These are phyloP conservation scores for Venturia aucupariae DNA, from an alignment of 2,329 filamentous ascomycete genomes.

Conservation along the genomic window DNA sequence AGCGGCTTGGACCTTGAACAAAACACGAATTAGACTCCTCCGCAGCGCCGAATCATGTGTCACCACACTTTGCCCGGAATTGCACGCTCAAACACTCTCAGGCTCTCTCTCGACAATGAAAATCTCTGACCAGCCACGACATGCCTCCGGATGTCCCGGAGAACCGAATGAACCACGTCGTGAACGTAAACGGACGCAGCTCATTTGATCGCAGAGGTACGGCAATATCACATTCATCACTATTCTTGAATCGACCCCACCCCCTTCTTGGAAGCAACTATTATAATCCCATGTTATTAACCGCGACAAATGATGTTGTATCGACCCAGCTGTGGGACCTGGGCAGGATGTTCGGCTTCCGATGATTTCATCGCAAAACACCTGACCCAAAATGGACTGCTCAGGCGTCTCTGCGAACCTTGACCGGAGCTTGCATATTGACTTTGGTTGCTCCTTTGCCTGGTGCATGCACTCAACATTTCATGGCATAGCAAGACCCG, in stretches of 20 bases:
- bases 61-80: background rate
- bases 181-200: background rate
- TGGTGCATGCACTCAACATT: background rate
- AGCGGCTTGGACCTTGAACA: background rate
- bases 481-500: background rate
- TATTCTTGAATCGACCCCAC: background rate
- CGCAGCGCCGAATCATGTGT: background rate
- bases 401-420: background rate
- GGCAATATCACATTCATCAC: background rate
- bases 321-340: background rate
- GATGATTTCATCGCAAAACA: background rate
- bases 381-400: background rate
- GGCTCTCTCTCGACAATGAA: background rate
- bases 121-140: background rate
- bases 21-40: background rate
- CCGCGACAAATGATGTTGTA: background rate
- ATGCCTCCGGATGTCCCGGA: background rate
- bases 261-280: background rate
- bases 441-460: background rate
- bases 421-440: background rate
- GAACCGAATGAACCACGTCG: background rate
- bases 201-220: background rate
- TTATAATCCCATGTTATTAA: background rate
- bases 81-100: background rate
- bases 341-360: background rate